Evolutionary conservation across 2,329 filamentous ascomycete species (phyloP), one percentile per base, ranked within the genome.

Genomic region (Stagonosporopsis cucurbitacearum): DNA sequence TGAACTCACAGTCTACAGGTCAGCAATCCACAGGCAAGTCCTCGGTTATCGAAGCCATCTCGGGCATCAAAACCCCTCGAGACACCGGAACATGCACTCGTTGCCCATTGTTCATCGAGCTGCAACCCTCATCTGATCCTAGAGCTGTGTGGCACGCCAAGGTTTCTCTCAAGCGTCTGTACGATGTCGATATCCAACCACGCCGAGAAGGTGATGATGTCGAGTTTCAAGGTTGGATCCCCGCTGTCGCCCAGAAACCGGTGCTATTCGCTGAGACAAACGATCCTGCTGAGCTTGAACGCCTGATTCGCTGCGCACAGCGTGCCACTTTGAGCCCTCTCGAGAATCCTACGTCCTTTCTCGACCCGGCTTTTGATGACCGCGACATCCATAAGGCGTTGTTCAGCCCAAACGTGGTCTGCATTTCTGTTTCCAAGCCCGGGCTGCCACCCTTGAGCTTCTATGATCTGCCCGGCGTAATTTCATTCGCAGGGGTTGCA

Each of bases 11-110:
- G 11, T 4, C 2, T n/a, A 12, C 26, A 68, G 68, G 72, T 0
- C 92, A 96, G 44, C 92, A 96, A 67, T 90, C 86, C 0, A 89
- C 91, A 0, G 93, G 92, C 0, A 96, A 96, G 70, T 92, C 88
- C 0, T 92, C 82, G 0, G 70, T 79, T 0, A 79, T 81, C 12
- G 79, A 81, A 50, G 77, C 75, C 0, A 74, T 80, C 5, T 77
- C 75, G 0, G 89, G 88, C 4, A 87, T 95, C 22, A 86, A 87
- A 19, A 84, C 94, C 0, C 91, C 91, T 0, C 82, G 88, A 1
- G 85, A 83, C 36, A 83, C 84, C 4, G 89, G 88, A 0, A 90
- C 88, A 0, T 96, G 92, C 67, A 96, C 92, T 0, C 79, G 89
- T 0, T 96, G 91, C 54, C 91, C 92, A 0, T 82, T 96, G 0